Percentiles rank a stretch among this genome's conserved stretches.
Evolutionary conservation across 1,139 yeast genomes (phyloP).

Genomic region (Debaryomyces coudertii): DNA sequence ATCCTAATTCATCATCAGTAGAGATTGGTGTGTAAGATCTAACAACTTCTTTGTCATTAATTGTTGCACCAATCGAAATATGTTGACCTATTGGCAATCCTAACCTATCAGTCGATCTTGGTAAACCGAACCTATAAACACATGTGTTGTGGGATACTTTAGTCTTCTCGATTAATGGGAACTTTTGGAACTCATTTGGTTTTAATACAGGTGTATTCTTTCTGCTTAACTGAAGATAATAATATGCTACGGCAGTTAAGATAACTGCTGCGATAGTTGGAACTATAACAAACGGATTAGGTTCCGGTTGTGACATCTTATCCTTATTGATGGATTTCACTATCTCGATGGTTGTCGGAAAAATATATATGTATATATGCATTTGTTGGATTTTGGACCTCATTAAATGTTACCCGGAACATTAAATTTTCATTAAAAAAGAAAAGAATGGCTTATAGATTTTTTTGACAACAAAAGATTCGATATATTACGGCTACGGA

Average conservation of each 20-base stretch:
- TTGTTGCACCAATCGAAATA: constrained; percentile 70
- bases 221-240: constrained; percentile 38
- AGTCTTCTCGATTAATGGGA: constrained; percentile 82
- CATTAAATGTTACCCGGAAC: constrained; percentile 10
- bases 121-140: constrained; percentile 82
- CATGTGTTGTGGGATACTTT: constrained; percentile 82
- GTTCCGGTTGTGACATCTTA: constrained; percentile 25
- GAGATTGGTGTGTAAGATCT: constrained; percentile 96
- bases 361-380: background rate
- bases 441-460: background rate
- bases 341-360: background rate
- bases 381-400: constrained; percentile 2
- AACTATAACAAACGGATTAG: constrained; percentile 41
- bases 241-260: constrained; percentile 39
- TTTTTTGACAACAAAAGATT: background rate
- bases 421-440: background rate
- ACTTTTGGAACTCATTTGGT: constrained; percentile 71
- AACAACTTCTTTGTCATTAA: constrained; percentile 74
- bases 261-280: constrained; percentile 50
- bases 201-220: constrained; percentile 58
- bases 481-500: too few relatives aligned
- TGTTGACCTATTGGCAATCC: constrained; percentile 98
- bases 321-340: background rate
- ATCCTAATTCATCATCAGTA: constrained; percentile 81
- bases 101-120: constrained; percentile 69